These are phyloP conservation scores for Agaricus sinodeliciosus DNA, from an alignment of 768 basidiomycete genomes.

Conservation along the genomic window DNA sequence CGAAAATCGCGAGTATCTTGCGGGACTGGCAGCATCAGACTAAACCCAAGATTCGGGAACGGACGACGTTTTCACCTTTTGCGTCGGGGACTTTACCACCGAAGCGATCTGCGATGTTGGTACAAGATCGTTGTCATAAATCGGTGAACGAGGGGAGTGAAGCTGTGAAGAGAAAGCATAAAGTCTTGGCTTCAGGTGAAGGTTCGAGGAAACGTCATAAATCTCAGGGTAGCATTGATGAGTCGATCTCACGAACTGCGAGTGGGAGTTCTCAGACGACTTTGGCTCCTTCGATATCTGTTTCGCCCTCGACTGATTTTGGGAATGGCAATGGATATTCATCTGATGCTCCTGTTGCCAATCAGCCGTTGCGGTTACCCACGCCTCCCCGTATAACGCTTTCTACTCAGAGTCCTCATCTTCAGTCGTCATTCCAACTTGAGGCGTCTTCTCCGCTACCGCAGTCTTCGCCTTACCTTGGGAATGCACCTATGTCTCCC, in stretches of 20 bases:
- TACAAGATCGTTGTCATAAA: neutral
- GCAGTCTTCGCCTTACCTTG: neutral
- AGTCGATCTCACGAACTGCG: neutral
- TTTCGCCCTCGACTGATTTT: neutral
- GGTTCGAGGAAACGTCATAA: constrained; percentile 4
- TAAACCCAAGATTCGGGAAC: constrained; percentile 31
- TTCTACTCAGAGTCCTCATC: neutral
- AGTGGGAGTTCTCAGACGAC: neutral
- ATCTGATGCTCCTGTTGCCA: neutral
- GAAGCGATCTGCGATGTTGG: neutral
- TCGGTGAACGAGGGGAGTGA: neutral
- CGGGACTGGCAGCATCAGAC: constrained; percentile 34
- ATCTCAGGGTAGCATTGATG: neutral
- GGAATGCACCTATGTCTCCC: neutral
- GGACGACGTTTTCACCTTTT: constrained; percentile 16
- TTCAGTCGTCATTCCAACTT: neutral
- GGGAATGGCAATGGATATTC: neutral
- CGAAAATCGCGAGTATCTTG: constrained; percentile 41
- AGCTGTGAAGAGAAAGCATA: neutral
- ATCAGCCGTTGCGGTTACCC: neutral
- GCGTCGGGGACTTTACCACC: constrained; percentile 3
- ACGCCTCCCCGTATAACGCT: neutral
- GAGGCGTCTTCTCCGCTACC: neutral
- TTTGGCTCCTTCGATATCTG: constrained; percentile 1
- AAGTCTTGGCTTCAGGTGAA: neutral